Evolutionary conservation across 352 stramenopile species (phyloP), one percentile per base, ranked within the genome.

Genomic region (Globisporangium radiosum): DNA sequence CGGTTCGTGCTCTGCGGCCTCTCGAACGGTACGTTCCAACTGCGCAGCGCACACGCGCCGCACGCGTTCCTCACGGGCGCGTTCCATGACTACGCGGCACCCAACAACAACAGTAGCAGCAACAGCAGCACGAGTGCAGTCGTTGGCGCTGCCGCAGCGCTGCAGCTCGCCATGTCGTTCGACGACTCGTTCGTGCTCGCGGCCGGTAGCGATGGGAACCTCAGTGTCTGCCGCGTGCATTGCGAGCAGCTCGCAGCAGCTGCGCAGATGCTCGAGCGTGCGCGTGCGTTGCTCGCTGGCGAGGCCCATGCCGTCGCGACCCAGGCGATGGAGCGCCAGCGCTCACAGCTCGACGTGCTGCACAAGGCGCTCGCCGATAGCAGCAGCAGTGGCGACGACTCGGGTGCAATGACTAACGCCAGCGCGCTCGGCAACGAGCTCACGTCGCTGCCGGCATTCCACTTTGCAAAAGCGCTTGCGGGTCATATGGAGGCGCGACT

Each of bases 121-220:
- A 65, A 54, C n/a, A 42, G 54, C 3, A 69, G 52, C 47, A 25
- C 25, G 25, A 25, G 25, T 25, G 25, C 25, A 25, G 25, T 25
- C 25, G 25, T 25, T 25, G 25, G 25, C 25, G 25, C 25, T 25
- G 25, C 25, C 25, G 25, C 25, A 25, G 25, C 25, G 25, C 47
- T 75, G 9, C 65, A 69, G 8, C 63, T 85, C 11, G 70, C 73
- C n/a, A 54, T 90, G 42, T 94, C 81, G 13, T 96, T 88, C 40
- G 89, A 97, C 64, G 87, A 96, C 50, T 81, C 76, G 38, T 96
- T 87, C 38, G 63, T 93, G 1, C 37, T 97, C 14, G 73, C 76
- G 33, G 73, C 69, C 5, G 89, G 87, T 11, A 66, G 57, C 17
- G 89, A 97, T 50, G 87, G 89, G 6, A 82, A 90, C 40, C 51